Percentiles rank a stretch among this genome's conserved stretches.
These are phyloP conservation scores for Cardamine resedifolia DNA, from an alignment of 345 rosid species.

Conservation along the genomic window DNA sequence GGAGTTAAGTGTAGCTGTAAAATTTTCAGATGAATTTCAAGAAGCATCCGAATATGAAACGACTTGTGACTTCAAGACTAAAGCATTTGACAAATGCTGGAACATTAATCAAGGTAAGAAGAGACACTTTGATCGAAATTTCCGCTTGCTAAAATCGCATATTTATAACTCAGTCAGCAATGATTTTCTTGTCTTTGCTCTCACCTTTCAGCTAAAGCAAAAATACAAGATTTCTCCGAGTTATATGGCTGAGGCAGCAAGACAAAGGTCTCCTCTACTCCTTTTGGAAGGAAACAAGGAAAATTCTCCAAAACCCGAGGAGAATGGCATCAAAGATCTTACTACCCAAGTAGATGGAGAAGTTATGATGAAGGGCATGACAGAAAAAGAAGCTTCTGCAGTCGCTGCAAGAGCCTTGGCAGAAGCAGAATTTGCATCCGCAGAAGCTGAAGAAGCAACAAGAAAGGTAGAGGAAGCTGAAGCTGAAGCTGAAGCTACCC, in stretches of 20 bases:
- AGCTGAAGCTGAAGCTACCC: conserved; percentile 85
- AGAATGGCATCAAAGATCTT: conserved; percentile 47
- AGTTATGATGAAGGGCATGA: conserved; percentile 65
- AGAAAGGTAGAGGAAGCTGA: conserved; percentile 85
- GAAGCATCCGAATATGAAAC: conserved; percentile 55
- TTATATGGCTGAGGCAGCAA: conserved; percentile 42
- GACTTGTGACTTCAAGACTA: conserved; percentile 62
- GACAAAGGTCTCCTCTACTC: conserved; percentile 41
- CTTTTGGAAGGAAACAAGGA: conserved; percentile 59
- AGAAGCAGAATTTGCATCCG: conserved; percentile 83
- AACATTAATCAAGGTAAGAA: conserved; percentile 62
- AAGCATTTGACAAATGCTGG: conserved; percentile 70
- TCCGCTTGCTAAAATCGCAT: not conserved
- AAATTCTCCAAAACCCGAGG: conserved; percentile 47
- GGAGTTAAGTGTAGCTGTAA: conserved; percentile 16
- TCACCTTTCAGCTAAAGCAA: conserved; percentile 58
- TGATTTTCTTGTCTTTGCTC: conserved; percentile 11
- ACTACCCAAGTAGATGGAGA: conserved; percentile 59
- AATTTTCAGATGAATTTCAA: conserved; percentile 54
- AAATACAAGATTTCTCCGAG: conserved; percentile 55
- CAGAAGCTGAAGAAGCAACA: conserved; percentile 88
- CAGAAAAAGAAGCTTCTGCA: conserved; percentile 80
- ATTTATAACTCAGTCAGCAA: not conserved
- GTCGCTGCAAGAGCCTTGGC: conserved; percentile 88
- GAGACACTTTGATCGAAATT: not conserved